Conservation (phyloP, 2,329 filamentous ascomycete genomes). For the Tympanopsis confertula region DNA sequence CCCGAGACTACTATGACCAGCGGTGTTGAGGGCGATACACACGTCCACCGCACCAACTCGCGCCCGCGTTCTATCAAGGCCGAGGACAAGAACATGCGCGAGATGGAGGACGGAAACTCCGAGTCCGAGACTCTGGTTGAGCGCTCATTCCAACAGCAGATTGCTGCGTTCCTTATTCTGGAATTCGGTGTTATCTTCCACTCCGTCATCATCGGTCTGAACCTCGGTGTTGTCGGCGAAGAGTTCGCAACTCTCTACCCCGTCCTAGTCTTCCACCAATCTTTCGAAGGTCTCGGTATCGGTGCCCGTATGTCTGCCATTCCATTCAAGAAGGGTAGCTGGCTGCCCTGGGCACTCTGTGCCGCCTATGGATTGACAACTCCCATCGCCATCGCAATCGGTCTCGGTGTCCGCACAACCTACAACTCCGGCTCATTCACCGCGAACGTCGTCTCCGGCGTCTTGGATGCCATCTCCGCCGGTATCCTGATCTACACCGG, state of each 20-base stretch:
- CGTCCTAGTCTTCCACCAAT: slow-evolving; percentile 51
- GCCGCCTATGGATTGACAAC: slow-evolving; percentile 36
- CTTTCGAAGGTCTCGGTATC: slow-evolving; percentile 51
- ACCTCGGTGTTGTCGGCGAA: slow-evolving; percentile 40
- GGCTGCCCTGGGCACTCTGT: slow-evolving; percentile 36
- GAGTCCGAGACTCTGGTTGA: slow-evolving; percentile 11
- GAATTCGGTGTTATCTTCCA: slow-evolving; percentile 55
- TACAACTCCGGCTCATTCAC: slow-evolving; percentile 24
- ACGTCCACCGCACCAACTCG: slow-evolving; percentile 4
- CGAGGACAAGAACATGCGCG: not conserved
- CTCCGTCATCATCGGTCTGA: slow-evolving; percentile 51
- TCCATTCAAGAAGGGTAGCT: slow-evolving; percentile 28
- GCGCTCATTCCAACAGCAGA: slow-evolving; percentile 25
- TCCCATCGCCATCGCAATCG: slow-evolving; percentile 35
- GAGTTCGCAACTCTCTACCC: slow-evolving; percentile 47
- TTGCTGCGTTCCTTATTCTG: slow-evolving; percentile 32
- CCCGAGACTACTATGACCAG: slow-evolving; percentile 4
- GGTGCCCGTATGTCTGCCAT: slow-evolving; percentile 47
- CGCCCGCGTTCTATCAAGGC: slow-evolving; percentile 7
- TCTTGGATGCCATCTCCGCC: slow-evolving; percentile 31
- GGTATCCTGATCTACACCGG: slow-evolving; percentile 37
- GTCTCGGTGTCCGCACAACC: slow-evolving; percentile 29
- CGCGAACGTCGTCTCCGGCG: slow-evolving; percentile 29
- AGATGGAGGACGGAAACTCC: too few species aligned
- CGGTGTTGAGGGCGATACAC: not conserved